Percentiles rank a stretch among this genome's conserved stretches.
These are phyloP conservation scores for Apophysomyces variabilis DNA, from an alignment of 371 early-diverging fungal genomes.

Conservation along the genomic window DNA sequence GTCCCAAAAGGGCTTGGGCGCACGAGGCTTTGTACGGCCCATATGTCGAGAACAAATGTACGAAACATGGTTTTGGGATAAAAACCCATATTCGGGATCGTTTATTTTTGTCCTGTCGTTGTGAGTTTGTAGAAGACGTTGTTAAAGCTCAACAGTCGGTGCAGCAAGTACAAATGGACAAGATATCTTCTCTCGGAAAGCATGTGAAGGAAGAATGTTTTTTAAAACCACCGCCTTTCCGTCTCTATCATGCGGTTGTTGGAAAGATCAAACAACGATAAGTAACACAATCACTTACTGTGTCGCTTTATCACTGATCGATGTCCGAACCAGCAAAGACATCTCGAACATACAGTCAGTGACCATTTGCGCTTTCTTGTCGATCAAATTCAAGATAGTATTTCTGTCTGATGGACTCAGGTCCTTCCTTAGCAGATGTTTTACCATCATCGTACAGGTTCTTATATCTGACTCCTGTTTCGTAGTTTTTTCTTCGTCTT, in stretches of 20 bases:
- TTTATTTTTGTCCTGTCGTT: neutral
- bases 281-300: neutral
- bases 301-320: neutral
- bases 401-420: neutral
- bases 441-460: conserved; percentile 9
- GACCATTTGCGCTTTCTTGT: neutral
- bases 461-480: neutral
- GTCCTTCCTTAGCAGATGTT: neutral
- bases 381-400: neutral
- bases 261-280: neutral
- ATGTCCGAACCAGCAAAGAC: neutral
- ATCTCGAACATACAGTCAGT: neutral
- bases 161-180: neutral
- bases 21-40: conserved; percentile 1
- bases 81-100: neutral
- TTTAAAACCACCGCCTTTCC: neutral
- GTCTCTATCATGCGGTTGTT: neutral
- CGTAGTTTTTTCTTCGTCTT: neutral
- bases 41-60: neutral
- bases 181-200: neutral
- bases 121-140: neutral
- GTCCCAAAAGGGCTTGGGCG: neutral
- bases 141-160: neutral
- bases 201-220: neutral
- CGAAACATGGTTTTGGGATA: conserved; percentile 3